These are phyloP conservation scores for Lentinus brumalis DNA, from an alignment of 768 basidiomycete genomes.

Conservation along the genomic window DNA sequence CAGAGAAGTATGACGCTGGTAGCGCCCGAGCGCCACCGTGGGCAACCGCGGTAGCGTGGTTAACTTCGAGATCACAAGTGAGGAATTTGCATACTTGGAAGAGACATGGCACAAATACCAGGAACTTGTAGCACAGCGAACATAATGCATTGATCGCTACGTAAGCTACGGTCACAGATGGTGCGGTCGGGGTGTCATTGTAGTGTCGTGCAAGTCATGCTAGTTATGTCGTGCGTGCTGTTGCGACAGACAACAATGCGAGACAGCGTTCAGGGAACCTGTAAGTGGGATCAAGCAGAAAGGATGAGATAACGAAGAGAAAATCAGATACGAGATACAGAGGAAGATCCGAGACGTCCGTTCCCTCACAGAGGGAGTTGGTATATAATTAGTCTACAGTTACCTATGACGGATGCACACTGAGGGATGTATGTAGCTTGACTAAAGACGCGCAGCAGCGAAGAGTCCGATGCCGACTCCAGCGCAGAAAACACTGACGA, in stretches of 20 bases:
- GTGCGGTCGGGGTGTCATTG: not conserved
- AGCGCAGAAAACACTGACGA: constrained; percentile 46
- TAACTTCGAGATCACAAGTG: too few relatives aligned
- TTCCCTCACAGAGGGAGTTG: constrained; percentile 3
- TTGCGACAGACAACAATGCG: not conserved
- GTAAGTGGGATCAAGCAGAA: not conserved
- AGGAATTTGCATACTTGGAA: too few relatives aligned
- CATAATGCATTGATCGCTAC: not conserved
- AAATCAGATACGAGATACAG: not conserved
- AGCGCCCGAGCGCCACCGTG: too few relatives aligned
- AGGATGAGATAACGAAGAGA: not conserved
- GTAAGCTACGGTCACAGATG: not conserved
- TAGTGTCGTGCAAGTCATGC: not conserved
- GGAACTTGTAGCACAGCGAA: not conserved
- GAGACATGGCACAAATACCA: too few relatives aligned
- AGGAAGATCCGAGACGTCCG: not conserved
- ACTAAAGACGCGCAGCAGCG: constrained; percentile 22
- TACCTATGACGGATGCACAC: not conserved
- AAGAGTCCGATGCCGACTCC: constrained; percentile 46
- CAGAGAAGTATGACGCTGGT: too few relatives aligned
- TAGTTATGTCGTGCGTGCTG: not conserved
- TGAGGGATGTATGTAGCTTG: not conserved
- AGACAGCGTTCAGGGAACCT: not conserved
- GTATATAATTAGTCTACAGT: not conserved
- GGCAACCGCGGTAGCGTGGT: too few relatives aligned